Base-by-base conservation (phyloP, 441 rosid genomes). In the Populus tomentosa region DNA sequence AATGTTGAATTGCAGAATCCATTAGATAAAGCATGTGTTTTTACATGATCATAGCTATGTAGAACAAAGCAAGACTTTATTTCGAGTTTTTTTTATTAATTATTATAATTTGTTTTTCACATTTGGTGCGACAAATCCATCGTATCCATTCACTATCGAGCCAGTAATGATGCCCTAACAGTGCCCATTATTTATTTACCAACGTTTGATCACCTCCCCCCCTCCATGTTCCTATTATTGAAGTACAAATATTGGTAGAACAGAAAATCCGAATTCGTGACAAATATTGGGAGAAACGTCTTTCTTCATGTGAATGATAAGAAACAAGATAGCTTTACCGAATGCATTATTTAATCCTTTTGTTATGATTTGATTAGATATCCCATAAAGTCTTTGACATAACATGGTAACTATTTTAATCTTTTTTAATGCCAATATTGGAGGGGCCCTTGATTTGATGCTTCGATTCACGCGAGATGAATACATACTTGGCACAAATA, bases 291-390 rank as follows among this genome's bases (percentile, higher is more conserved):
- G 35, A 61, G 61, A 69, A 30, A n/a, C 7, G 30, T 70, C 67
- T 74, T 23, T 70, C 35, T 13, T 24, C 38, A 64, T 28, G 30
- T 7, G 26, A 72, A 46, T 78, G 72, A 72, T 72, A 64, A 75
- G 69, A 75, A 70, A 69, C 16, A 8, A 32, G 50, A 66, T 46
- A 69, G 23, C 59, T 40, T 70, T 70, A 65, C 69, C 67, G 21
- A 81, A 7, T 38, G 68, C 74, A 75, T 79, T 75, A 42, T 53
- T 30, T 66, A 50, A 59, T 62, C 28, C 71, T 65, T 70, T 62
- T 56, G 62, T 50, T 64, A 56, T 78, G 82, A 76, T 76, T 84
- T 83, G 76, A 84, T 87, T 83, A 72, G 88, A 84, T 81, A 77
- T 86, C 35, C 80, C 74, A 77, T 82, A 86, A 87, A 82, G 80